Conservation (phyloP, 768 basidiomycete genomes). For the Hygrophorus pudorinus region DNA sequence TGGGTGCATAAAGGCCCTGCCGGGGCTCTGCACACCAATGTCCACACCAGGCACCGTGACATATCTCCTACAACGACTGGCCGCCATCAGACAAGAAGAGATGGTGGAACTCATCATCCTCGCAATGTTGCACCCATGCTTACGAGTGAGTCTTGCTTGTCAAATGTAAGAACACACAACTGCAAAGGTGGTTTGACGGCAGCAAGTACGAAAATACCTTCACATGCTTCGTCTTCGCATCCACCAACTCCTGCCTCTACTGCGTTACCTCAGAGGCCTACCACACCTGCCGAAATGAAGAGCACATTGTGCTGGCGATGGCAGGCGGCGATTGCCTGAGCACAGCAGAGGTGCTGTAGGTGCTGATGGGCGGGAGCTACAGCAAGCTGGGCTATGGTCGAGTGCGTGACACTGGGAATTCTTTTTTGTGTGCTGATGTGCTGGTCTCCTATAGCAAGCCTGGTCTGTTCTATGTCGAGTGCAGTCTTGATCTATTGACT, state of each 20-base stretch:
- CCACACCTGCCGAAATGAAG: slow-evolving; percentile 35
- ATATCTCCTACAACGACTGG: slow-evolving; percentile 10
- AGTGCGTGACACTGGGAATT: no score
- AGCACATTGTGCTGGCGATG: no score
- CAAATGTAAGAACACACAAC: slow-evolving; percentile 29
- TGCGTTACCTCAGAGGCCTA: slow-evolving; percentile 29
- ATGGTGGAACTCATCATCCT: slow-evolving; percentile 32
- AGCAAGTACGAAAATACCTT: slow-evolving; percentile 29
- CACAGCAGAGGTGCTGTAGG: no score
- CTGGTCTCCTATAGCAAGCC: no score
- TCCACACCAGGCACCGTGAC: not conserved
- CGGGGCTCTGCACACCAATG: slow-evolving; percentile 1
- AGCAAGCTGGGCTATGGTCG: no score
- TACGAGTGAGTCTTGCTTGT: slow-evolving; percentile 22
- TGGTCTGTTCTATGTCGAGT: no score
- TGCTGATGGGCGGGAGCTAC: no score
- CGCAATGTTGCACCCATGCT: slow-evolving; percentile 17
- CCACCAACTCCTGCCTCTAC: slow-evolving; percentile 42
- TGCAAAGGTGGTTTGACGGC: slow-evolving; percentile 27
- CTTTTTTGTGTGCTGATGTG: no score
- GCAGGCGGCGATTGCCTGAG: no score
- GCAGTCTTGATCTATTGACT: no score
- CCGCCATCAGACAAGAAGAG: slow-evolving; percentile 33
- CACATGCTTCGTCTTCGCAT: slow-evolving; percentile 49
- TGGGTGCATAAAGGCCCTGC: slow-evolving; percentile 41